phyloP scores from a whole-genome alignment of 169 alveolate genomes.

The Theileria sp. region DNA sequence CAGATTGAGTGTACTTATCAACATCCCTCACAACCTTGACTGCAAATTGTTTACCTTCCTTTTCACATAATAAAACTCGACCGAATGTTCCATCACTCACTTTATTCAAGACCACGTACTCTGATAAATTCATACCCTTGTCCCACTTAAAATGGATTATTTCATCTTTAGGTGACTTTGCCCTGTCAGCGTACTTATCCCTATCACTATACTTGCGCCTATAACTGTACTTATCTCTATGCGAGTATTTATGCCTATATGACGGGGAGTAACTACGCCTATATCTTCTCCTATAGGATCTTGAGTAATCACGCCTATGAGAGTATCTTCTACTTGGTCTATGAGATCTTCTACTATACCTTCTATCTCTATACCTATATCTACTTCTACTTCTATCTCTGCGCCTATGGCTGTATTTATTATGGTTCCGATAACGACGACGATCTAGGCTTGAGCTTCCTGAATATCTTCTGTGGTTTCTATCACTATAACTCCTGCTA shows the following conservation, averaged over 20 bases:
- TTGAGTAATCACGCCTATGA: not conserved
- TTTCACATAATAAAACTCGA: slow-evolving; percentile 90
- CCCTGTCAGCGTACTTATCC: slow-evolving; percentile 7
- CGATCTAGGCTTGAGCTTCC: slow-evolving; percentile 16
- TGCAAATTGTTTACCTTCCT: slow-evolving; percentile 83
- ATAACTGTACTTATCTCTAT: not conserved
- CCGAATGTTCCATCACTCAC: slow-evolving; percentile 99
- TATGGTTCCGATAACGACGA: not conserved
- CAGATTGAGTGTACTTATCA: slow-evolving; percentile 91
- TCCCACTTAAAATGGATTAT: slow-evolving; percentile 69
- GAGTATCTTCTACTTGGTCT: slow-evolving; percentile 14
- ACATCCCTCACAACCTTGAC: slow-evolving; percentile 92
- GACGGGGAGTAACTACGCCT: slow-evolving; percentile 22
- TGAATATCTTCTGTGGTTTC: not conserved
- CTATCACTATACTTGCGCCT: not conserved
- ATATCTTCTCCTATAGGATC: slow-evolving; percentile 14
- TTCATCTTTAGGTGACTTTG: slow-evolving; percentile 18
- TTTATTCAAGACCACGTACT: slow-evolving; percentile 82
- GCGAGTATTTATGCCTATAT: not conserved
- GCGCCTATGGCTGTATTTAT: not conserved
- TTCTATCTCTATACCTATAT: not conserved
- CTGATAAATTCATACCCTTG: slow-evolving; percentile 72
- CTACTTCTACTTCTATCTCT: not conserved
- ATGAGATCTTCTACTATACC: not conserved
- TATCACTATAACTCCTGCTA: not conserved